Evolutionary conservation across 768 basidiomycete species (phyloP).

Genomic region (Plicaturopsis crispa): DNA sequence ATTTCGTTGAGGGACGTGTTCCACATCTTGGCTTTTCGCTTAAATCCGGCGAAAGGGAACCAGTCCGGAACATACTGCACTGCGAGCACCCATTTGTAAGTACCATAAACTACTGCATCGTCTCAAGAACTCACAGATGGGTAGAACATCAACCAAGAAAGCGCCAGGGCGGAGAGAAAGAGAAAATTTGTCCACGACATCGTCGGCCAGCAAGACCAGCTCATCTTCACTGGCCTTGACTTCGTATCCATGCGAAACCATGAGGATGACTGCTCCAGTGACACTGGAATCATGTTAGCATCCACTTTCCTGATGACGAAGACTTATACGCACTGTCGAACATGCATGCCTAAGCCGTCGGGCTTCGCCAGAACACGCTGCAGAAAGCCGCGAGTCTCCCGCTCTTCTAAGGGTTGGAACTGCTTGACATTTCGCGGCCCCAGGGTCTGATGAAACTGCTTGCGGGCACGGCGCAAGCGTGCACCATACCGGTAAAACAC

Average conservation of each 20-base stretch:
- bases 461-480: constrained; percentile 27
- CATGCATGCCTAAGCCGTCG: constrained; percentile 24
- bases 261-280: constrained; percentile 32
- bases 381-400: constrained; percentile 36
- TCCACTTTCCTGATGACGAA: background rate
- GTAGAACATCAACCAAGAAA: constrained; percentile 33
- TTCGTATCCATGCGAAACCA: constrained; percentile 34
- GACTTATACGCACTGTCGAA: constrained; percentile 27
- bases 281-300: constrained; percentile 14
- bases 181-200: constrained; percentile 33
- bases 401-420: constrained; percentile 28
- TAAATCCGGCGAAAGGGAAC: constrained; percentile 35
- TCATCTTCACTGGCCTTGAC: constrained; percentile 25
- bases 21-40: constrained; percentile 26
- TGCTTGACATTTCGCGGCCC: no score
- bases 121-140: constrained; percentile 17
- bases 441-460: constrained; percentile 24
- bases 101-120: background rate
- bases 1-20: constrained; percentile 19
- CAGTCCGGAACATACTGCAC: constrained; percentile 35
- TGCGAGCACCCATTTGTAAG: constrained; percentile 10
- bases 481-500: constrained; percentile 30
- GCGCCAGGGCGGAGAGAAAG: constrained; percentile 27
- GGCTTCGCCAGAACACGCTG: constrained; percentile 30
- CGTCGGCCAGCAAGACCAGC: constrained; percentile 34